phyloP scores from a whole-genome alignment of 768 basidiomycete genomes.

The Hortiboletus campestris region DNA sequence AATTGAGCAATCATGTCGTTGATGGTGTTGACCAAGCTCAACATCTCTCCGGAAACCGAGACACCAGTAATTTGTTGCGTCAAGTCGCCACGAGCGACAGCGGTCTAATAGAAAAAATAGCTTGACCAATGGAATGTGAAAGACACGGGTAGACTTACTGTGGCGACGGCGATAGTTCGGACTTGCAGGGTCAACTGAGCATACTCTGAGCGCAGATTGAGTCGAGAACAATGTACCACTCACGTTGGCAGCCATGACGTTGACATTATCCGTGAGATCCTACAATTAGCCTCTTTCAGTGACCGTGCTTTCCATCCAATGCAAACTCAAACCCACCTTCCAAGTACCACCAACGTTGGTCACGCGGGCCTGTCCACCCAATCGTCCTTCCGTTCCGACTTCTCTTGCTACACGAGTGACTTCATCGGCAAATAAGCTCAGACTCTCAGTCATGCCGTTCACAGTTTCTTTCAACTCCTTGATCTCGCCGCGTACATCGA shows the following conservation, averaged over 20 bases:
- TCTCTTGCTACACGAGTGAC: constrained; percentile 87
- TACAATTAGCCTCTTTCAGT: constrained; percentile 25
- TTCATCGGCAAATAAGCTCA: constrained; percentile 85
- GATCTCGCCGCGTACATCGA: constrained; percentile 92
- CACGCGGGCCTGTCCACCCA: constrained; percentile 94
- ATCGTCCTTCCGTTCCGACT: constrained; percentile 93
- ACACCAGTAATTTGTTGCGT: constrained; percentile 92
- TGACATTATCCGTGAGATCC: constrained; percentile 93
- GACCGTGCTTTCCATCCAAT: background rate
- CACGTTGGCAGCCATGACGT: constrained; percentile 92
- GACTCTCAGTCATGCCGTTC: constrained; percentile 89
- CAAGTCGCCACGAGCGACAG: constrained; percentile 91
- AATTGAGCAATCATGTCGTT: constrained; percentile 80
- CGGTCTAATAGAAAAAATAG: constrained; percentile 49
- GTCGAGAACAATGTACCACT: constrained; percentile 24
- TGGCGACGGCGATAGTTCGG: constrained; percentile 88
- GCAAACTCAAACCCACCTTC: constrained; percentile 50
- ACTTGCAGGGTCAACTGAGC: constrained; percentile 86
- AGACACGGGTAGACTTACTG: constrained; percentile 46
- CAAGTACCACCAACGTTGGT: constrained; percentile 95
- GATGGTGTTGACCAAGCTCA: constrained; percentile 96
- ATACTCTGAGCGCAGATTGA: constrained; percentile 5
- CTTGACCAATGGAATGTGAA: background rate
- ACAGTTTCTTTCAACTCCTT: constrained; percentile 88
- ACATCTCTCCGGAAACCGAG: constrained; percentile 92